Evolutionary conservation across 192 early-diverging fungal species (phyloP).

Genomic region (Backusella australiensis): DNA sequence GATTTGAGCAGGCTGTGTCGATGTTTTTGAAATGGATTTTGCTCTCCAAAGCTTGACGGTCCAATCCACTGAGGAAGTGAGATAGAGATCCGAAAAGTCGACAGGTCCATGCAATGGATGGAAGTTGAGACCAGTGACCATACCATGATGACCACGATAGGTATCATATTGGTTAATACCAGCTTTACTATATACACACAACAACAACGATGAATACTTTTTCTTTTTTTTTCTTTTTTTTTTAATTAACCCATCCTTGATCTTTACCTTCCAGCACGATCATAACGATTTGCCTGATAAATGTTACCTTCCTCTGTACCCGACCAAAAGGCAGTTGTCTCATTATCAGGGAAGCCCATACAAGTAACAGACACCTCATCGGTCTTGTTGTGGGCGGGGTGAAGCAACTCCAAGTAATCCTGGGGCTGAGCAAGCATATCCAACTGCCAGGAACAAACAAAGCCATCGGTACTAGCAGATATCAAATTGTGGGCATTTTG

Average conservation of each 20-base stretch:
- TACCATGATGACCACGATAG: slow-evolving; percentile 86
- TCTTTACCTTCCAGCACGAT: slow-evolving; percentile 82
- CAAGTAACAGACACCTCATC: slow-evolving; percentile 94
- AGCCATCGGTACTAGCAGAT: slow-evolving; percentile 92
- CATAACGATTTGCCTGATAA: slow-evolving; percentile 95
- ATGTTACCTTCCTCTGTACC: slow-evolving; percentile 95
- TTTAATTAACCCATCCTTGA: too few relatives aligned
- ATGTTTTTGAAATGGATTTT: slow-evolving; percentile 53
- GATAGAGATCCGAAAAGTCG: slow-evolving; percentile 89
- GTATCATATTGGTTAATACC: slow-evolving; percentile 86
- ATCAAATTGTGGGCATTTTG: slow-evolving; percentile 94
- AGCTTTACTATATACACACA: slow-evolving; percentile 69
- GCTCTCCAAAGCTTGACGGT: slow-evolving; percentile 94
- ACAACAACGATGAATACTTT: neutral
- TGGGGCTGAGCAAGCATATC: slow-evolving; percentile 98
- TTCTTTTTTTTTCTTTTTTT: neutral
- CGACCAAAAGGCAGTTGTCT: slow-evolving; percentile 90
- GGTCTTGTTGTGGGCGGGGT: slow-evolving; percentile 73
- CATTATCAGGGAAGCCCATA: slow-evolving; percentile 88
- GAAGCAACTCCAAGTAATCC: slow-evolving; percentile 81
- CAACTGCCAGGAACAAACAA: slow-evolving; percentile 95
- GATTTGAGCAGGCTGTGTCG: slow-evolving; percentile 48
- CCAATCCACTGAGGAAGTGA: slow-evolving; percentile 96
- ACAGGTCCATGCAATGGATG: slow-evolving; percentile 79
- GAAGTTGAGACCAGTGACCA: slow-evolving; percentile 87